Base-by-base conservation (phyloP, 2,329 filamentous ascomycete genomes). In the Elsinoe perseae region DNA sequence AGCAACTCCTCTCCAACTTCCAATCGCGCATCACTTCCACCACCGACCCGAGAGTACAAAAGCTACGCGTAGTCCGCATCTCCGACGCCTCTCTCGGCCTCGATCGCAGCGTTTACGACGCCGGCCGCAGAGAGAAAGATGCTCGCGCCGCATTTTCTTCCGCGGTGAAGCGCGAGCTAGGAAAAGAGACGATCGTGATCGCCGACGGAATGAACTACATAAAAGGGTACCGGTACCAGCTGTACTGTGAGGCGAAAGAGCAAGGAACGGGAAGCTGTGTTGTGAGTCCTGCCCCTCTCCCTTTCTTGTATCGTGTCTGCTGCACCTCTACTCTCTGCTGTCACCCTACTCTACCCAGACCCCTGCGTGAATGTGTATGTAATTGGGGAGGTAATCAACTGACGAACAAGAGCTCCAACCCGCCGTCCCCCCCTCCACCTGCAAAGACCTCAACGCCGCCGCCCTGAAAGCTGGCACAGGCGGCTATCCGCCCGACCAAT, bases 151-250 rank as follows among this genome's bases (percentile, higher is more conserved):
- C 82, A 40, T 77, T 89, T 56, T 89, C 87, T 68, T 88, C 80
- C 59, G 87, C 88, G 59, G 85, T 92, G 44, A 92, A 92, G 75
- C 79, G 88, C 42, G 79, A 84, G 50, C 77, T 95, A 27, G 83
- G 80, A 59, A 80, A 83, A 57, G 82, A 82, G 64, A 85, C 89
- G 65, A 83, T 95, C 57, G 86, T 93, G 54, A 81, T 95, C 46
- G 80, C 89, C 14, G 88, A 95, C 68, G 83, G 84, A 1, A 74
- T 88, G 59, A 93, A 93, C 71, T 95, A 93, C 72, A 95, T 95
- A 73, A 93, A 93, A 70, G 89, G 88, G 34, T 93, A 87, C 81
- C 79, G 89, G 50, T 95, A 95, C 69, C 88, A 95, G 75, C 75
- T 95, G 20, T 86, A 85, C 69, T 92, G 88, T 73, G 88, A 93